A percentile compares a stretch with the other conserved stretches of the same genome.
Evolutionary conservation across 768 basidiomycete species (phyloP).

Genomic region (Phaeolepiota aurea): DNA sequence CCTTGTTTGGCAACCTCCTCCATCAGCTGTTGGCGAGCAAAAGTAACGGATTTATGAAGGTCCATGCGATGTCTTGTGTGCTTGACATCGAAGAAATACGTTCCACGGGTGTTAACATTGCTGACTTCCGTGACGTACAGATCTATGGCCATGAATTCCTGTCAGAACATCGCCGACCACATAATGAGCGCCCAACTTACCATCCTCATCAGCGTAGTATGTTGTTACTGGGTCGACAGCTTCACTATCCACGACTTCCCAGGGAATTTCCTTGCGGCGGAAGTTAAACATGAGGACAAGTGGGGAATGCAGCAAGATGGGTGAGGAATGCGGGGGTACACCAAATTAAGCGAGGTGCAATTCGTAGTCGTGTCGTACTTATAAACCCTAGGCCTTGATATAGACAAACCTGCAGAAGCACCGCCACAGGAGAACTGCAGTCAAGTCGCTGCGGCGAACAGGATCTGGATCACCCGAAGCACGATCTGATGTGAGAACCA

Average conservation of each 20-base stretch:
- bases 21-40: constrained; percentile 58
- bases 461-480: not conserved
- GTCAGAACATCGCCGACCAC: too few species aligned
- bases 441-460: not conserved
- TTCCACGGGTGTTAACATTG: constrained; percentile 44
- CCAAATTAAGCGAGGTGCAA: not conserved
- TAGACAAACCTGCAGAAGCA: not conserved
- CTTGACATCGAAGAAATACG: constrained; percentile 57
- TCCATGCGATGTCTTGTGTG: constrained; percentile 34
- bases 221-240: constrained; percentile 56
- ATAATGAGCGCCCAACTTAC: too few species aligned
- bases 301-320: not conserved
- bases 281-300: constrained; percentile 28
- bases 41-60: constrained; percentile 44
- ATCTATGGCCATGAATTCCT: constrained; percentile 28
- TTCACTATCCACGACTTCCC: constrained; percentile 72
- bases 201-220: constrained; percentile 56
- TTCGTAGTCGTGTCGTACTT: not conserved
- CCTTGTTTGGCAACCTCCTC: constrained; percentile 44
- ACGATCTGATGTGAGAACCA: too few species aligned
- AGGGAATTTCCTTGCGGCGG: constrained; percentile 52
- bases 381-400: not conserved
- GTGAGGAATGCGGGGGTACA: constrained; percentile 18
- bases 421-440: not conserved
- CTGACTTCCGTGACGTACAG: constrained; percentile 50